These are phyloP conservation scores for Candida sanyaensis DNA, from an alignment of 1,139 yeast genomes.

Conservation along the genomic window DNA sequence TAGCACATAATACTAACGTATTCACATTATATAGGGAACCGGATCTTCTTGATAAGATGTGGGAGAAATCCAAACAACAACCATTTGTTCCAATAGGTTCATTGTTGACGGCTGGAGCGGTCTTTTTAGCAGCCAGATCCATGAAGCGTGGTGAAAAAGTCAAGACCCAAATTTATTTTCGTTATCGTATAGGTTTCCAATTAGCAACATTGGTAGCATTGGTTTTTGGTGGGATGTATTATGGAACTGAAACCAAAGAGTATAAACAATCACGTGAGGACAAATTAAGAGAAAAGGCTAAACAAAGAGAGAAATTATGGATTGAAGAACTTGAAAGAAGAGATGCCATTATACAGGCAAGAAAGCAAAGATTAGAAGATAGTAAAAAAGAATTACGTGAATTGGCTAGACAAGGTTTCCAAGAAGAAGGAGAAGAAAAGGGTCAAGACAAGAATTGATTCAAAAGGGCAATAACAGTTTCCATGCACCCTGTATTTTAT, in stretches of 20 bases:
- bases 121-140: conserved; percentile 74
- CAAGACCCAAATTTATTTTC: conserved; percentile 82
- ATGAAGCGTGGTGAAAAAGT: conserved; percentile 70
- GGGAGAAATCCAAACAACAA: conserved; percentile 59
- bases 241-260: conserved; percentile 46
- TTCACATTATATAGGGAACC: conserved; percentile 23
- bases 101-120: conserved; percentile 78
- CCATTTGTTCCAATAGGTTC: conserved; percentile 84
- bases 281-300: conserved; percentile 70
- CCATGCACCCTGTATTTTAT: neutral
- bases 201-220: conserved; percentile 79
- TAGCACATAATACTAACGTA: neutral
- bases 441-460: neutral
- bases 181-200: conserved; percentile 88
- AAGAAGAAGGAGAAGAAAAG: conserved; percentile 18
- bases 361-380: conserved; percentile 51
- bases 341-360: conserved; percentile 68
- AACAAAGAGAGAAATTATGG: conserved; percentile 83
- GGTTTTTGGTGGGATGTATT: conserved; percentile 73
- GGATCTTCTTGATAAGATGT: conserved; percentile 33
- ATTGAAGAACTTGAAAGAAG: conserved; percentile 86
- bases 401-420: conserved; percentile 45
- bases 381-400: conserved; percentile 38
- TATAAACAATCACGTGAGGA: conserved; percentile 60
- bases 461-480: neutral